Evolutionary conservation across 495 filamentous ascomycete species (phyloP).

Genomic region (Tuber magnatum): DNA sequence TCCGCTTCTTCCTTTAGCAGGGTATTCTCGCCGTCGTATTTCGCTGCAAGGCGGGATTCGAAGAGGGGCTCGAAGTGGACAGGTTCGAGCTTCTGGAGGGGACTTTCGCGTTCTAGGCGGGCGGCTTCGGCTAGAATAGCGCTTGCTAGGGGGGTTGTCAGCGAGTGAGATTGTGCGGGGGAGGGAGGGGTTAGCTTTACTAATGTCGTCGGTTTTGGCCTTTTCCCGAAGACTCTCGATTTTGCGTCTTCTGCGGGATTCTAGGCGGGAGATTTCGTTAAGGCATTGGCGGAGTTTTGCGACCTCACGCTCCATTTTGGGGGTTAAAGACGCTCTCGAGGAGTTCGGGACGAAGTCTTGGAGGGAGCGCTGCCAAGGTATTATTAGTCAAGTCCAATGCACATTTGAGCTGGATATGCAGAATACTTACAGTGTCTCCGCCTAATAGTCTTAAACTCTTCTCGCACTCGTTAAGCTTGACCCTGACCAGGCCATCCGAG

Average conservation of each 20-base stretch:
- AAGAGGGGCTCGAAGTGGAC: slow-evolving; percentile 89
- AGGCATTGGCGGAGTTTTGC: slow-evolving; percentile 64
- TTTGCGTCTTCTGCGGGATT: slow-evolving; percentile 66
- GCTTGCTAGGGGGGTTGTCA: slow-evolving; percentile 45
- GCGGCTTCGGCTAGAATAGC: slow-evolving; percentile 75
- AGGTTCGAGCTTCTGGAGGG: slow-evolving; percentile 73
- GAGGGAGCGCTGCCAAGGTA: slow-evolving; percentile 39
- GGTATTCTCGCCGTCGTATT: slow-evolving; percentile 70
- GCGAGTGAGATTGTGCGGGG: slow-evolving; percentile 14
- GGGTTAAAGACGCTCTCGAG: slow-evolving; percentile 66
- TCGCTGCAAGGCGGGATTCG: slow-evolving; percentile 61
- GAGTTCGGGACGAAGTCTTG: slow-evolving; percentile 78
- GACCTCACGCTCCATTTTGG: slow-evolving; percentile 70
- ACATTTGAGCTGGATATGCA: not conserved
- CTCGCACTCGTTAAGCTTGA: slow-evolving; percentile 71
- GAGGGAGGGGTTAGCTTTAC: slow-evolving; percentile 43
- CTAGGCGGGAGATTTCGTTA: slow-evolving; percentile 74
- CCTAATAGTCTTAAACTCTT: slow-evolving; percentile 68
- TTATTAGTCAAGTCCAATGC: slow-evolving; percentile 11
- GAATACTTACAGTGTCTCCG: slow-evolving; percentile 53
- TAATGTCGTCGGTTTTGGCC: slow-evolving; percentile 81
- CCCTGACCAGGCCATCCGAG: slow-evolving; percentile 71
- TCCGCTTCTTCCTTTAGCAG: slow-evolving; percentile 61
- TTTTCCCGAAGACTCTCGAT: slow-evolving; percentile 70
- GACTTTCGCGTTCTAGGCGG: slow-evolving; percentile 74